phyloP scores from a whole-genome alignment of 2,329 filamentous ascomycete species.

The Volutella citrinella region DNA sequence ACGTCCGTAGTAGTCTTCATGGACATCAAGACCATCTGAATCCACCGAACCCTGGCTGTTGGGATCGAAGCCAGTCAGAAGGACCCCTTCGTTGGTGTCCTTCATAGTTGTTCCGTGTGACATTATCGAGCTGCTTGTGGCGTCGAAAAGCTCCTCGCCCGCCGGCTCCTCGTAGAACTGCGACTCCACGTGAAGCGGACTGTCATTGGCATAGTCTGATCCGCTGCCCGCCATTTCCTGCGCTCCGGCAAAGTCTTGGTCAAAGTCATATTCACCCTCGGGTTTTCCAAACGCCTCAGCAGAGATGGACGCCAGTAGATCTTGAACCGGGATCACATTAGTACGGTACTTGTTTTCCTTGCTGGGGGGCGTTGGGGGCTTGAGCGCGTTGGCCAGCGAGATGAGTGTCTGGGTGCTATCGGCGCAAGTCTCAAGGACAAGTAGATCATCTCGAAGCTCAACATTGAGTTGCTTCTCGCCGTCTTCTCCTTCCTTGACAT shows the following conservation, averaged over 20 bases:
- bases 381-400: conserved; percentile 71
- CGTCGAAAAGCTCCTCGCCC: conserved; percentile 48
- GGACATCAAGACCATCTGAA: conserved; percentile 64
- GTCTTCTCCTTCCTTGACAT: conserved; percentile 51
- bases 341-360: conserved; percentile 85
- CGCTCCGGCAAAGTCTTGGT: conserved; percentile 59
- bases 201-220: conserved; percentile 32
- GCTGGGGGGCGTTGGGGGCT: conserved; percentile 78
- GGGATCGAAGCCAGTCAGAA: conserved; percentile 32
- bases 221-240: conserved; percentile 44
- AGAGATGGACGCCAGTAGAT: conserved; percentile 87
- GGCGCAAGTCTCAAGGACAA: conserved; percentile 92
- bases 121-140: conserved; percentile 33
- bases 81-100: conserved; percentile 34
- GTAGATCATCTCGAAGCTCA: conserved; percentile 78
- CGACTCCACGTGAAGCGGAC: conserved; percentile 38
- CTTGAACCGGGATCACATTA: conserved; percentile 78
- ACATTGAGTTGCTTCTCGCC: conserved; percentile 70
- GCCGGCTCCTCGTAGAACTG: conserved; percentile 45
- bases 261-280: conserved; percentile 60
- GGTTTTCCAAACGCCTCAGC: conserved; percentile 73
- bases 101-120: conserved; percentile 31
- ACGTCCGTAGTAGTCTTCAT: conserved; percentile 74
- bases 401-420: conserved; percentile 95
- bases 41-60: conserved; percentile 44